phyloP scores from a whole-genome alignment of 352 stramenopile species.

The Poterioochromonas sp. region DNA sequence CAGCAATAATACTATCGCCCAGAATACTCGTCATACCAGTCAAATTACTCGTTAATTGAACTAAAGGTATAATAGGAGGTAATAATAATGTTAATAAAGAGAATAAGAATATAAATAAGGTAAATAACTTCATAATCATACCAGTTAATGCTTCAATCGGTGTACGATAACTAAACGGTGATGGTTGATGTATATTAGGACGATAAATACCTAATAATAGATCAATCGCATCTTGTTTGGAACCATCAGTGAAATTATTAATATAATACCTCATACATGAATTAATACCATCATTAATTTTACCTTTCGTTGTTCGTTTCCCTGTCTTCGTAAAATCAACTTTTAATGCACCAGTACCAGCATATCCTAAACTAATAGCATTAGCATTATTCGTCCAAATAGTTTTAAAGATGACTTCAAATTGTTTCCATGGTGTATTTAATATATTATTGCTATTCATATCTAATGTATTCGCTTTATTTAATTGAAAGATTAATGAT shows the following conservation, averaged over 20 bases:
- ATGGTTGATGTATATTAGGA: conserved; percentile 19
- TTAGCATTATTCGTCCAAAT: conserved; percentile 90
- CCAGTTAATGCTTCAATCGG: background rate
- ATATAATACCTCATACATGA: conserved; percentile 83
- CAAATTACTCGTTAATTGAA: too few species aligned
- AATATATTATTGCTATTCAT: conserved; percentile 50
- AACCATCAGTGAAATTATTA: conserved; percentile 89
- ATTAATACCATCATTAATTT: conserved; percentile 83
- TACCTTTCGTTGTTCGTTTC: conserved; percentile 75
- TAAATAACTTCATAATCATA: conserved; percentile 25
- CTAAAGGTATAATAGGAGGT: background rate
- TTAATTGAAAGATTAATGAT: conserved; percentile 69
- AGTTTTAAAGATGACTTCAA: conserved; percentile 67
- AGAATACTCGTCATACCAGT: too few species aligned
- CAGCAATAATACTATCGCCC: background rate
- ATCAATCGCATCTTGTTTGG: conserved; percentile 83
- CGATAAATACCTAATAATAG: conserved; percentile 58
- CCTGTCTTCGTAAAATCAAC: conserved; percentile 87
- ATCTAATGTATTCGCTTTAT: conserved; percentile 50
- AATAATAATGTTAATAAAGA: background rate
- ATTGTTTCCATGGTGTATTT: conserved; percentile 52
- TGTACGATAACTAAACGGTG: conserved; percentile 18
- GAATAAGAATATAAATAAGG: conserved; percentile 13
- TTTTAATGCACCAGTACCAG: conserved; percentile 81
- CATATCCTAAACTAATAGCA: conserved; percentile 81